Evolutionary conservation across 805 yeast species (phyloP).

Genomic region (Candida ovalis): DNA sequence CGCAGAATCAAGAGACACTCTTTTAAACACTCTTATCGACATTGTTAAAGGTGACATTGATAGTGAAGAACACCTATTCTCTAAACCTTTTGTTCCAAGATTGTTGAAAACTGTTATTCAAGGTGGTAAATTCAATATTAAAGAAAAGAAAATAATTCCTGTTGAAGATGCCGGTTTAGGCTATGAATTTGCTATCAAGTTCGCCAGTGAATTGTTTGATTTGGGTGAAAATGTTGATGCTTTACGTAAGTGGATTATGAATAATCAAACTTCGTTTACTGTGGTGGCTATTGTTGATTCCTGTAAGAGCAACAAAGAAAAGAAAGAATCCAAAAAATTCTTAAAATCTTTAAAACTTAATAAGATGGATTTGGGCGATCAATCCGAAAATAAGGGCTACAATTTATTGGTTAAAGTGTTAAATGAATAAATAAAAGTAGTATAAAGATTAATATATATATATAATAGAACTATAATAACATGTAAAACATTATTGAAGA

Average conservation of each 20-base stretch:
- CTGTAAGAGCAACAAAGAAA: slow-evolving; percentile 39
- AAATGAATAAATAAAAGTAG: neutral
- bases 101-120: slow-evolving; percentile 72
- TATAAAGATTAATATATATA: neutral
- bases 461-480: neutral
- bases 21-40: slow-evolving; percentile 55
- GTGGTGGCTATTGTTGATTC: slow-evolving; percentile 76
- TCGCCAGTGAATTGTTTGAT: slow-evolving; percentile 39
- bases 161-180: slow-evolving; percentile 48
- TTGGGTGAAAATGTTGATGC: slow-evolving; percentile 50
- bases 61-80: slow-evolving; percentile 64
- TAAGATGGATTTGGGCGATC: neutral
- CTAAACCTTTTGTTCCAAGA: slow-evolving; percentile 71
- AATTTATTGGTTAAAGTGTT: slow-evolving; percentile 41
- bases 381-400: slow-evolving; percentile 58
- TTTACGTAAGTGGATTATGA: slow-evolving; percentile 60
- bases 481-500: too few relatives aligned
- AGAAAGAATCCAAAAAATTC: slow-evolving; percentile 42
- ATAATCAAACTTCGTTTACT: slow-evolving; percentile 71
- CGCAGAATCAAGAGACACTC: slow-evolving; percentile 33
- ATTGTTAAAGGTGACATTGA: slow-evolving; percentile 62
- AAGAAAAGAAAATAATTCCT: slow-evolving; percentile 48
- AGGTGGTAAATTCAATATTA: slow-evolving; percentile 78
- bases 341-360: slow-evolving; percentile 44
- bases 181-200: slow-evolving; percentile 51